Conservation (phyloP, 176 grass and related monocot genomes). For the Chloris gayana region DNA sequence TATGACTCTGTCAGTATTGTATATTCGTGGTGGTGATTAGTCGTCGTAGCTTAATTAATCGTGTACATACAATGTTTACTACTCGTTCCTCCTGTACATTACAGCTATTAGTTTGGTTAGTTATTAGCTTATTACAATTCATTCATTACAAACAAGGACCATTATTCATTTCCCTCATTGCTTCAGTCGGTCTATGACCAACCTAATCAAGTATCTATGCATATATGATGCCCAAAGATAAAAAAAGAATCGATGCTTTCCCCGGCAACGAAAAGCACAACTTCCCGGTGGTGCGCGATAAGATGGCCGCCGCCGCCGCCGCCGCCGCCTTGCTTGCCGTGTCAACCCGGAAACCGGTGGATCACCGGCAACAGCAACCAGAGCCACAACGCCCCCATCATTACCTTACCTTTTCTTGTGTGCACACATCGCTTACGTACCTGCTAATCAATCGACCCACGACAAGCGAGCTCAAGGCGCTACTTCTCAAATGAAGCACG, state of each 20-base stretch:
- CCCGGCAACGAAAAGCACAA: neutral
- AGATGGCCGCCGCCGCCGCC: too few relatives aligned
- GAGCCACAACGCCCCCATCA: too few relatives aligned
- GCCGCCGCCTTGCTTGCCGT: constrained; percentile 42
- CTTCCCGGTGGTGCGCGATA: neutral
- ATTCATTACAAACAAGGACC: neutral
- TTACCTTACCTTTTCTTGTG: too few relatives aligned
- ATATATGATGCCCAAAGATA: too few relatives aligned
- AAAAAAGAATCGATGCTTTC: neutral
- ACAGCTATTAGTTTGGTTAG: accelerated
- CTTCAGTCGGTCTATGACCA: neutral
- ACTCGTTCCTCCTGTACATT: neutral
- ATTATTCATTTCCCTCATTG: constrained; percentile 47
- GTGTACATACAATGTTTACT: neutral
- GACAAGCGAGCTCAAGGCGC: too few relatives aligned
- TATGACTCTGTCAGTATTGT: neutral
- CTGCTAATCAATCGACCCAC: too few relatives aligned
- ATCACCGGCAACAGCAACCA: neutral
- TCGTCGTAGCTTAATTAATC: too few relatives aligned
- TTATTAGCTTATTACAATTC: neutral
- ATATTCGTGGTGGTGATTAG: neutral
- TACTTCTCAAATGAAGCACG: too few relatives aligned
- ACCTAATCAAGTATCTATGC: too few relatives aligned
- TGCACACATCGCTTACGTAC: constrained; percentile 24
- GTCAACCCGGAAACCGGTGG: neutral